These are phyloP conservation scores for Acanthamoeba triangularis DNA, from an alignment of 208 protist species.

Conservation along the genomic window DNA sequence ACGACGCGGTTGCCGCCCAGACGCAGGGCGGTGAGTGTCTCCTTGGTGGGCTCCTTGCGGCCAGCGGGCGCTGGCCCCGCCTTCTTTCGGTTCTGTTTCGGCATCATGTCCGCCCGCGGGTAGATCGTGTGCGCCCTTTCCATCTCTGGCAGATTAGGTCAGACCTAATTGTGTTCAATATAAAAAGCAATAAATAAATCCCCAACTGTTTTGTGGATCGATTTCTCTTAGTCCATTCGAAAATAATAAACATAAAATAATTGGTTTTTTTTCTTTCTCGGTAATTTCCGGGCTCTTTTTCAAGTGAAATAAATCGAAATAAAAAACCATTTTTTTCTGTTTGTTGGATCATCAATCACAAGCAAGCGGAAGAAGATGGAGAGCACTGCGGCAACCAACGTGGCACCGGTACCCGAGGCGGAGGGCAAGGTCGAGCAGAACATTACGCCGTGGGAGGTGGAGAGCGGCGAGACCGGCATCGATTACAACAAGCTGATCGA, in stretches of 20 bases:
- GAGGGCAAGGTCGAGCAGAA: neutral
- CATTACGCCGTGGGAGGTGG: slow-evolving; percentile 81
- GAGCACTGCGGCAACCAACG: neutral
- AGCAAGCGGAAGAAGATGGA: neutral
- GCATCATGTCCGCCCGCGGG: neutral
- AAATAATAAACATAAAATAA: too few relatives aligned
- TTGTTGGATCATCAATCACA: neutral
- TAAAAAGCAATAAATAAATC: too few relatives aligned
- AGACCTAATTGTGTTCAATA: too few relatives aligned
- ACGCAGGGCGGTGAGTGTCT: neutral
- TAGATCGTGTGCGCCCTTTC: slow-evolving; percentile 4
- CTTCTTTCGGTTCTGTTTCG: neutral
- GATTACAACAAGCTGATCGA: slow-evolving; percentile 93
- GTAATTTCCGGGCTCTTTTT: neutral
- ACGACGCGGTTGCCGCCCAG: slow-evolving; percentile 12
- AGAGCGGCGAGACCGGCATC: slow-evolving; percentile 76
- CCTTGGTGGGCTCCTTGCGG: neutral
- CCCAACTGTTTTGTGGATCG: too few relatives aligned
- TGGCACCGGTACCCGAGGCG: neutral
- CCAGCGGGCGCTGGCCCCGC: neutral
- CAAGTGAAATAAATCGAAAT: neutral
- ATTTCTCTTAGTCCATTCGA: too few relatives aligned
- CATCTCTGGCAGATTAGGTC: too few relatives aligned
- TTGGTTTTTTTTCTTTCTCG: too few relatives aligned
- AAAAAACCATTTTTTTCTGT: neutral